These are phyloP conservation scores for Alnus rubra DNA, from an alignment of 306 rosid genomes.

Conservation along the genomic window DNA sequence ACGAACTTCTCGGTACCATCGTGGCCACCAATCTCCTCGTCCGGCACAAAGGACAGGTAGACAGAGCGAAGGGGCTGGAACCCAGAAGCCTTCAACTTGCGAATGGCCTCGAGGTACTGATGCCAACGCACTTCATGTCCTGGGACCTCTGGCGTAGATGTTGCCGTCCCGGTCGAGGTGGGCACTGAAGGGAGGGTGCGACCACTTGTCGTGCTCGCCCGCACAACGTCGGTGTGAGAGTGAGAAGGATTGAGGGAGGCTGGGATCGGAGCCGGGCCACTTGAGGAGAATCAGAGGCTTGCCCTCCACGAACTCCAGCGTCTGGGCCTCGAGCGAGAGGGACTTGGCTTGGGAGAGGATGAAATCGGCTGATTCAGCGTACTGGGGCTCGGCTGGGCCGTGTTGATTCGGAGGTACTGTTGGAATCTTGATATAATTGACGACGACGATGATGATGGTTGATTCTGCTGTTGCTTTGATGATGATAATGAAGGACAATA, in stretches of 20 bases:
- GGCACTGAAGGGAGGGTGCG: conserved; percentile 69
- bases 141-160: conserved; percentile 78
- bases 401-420: conserved; percentile 76
- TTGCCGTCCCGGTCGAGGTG: conserved; percentile 52
- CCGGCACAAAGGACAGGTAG: conserved; percentile 73
- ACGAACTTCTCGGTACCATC: conserved; percentile 65
- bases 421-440: conserved; percentile 61
- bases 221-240: conserved; percentile 94
- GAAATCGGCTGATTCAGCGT: conserved; percentile 58
- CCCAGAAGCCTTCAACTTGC: conserved; percentile 50
- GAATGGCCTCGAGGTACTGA: conserved; percentile 91
- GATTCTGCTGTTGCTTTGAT: conserved; percentile 11
- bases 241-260: conserved; percentile 71
- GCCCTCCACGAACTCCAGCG: conserved; percentile 55
- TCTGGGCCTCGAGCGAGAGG: conserved; percentile 66
- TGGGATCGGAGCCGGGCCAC: conserved; percentile 71
- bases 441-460: conserved; percentile 18
- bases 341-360: conserved; percentile 55
- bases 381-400: conserved; percentile 73
- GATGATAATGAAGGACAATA: conserved; percentile 10
- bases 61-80: conserved; percentile 59
- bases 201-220: conserved; percentile 65
- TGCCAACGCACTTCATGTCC: conserved; percentile 92
- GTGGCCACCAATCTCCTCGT: conserved; percentile 88
- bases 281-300: conserved; percentile 76